These are phyloP conservation scores for Fusarium sp. DNA, from an alignment of 2,329 filamentous ascomycete genomes.

Conservation along the genomic window DNA sequence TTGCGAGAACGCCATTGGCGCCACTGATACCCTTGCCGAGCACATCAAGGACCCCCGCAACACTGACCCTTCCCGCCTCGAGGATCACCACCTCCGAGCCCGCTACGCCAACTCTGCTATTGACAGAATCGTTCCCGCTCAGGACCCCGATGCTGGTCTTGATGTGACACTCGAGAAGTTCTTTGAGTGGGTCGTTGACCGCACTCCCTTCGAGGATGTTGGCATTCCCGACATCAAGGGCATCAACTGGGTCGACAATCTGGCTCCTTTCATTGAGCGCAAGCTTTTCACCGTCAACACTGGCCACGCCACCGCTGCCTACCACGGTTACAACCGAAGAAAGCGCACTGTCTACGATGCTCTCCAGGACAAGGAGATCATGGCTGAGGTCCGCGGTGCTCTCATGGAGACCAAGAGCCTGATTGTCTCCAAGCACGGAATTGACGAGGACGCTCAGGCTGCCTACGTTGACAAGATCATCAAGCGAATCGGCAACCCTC, in stretches of 20 bases:
- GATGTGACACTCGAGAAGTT: slow-evolving; percentile 98
- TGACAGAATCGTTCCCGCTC: slow-evolving; percentile 95
- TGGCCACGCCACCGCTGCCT: slow-evolving; percentile 93
- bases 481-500: slow-evolving; percentile 90
- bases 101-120: slow-evolving; percentile 98
- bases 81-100: slow-evolving; percentile 77
- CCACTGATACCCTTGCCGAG: slow-evolving; percentile 85
- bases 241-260: slow-evolving; percentile 91
- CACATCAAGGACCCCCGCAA: slow-evolving; percentile 82
- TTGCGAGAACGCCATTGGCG: slow-evolving; percentile 97
- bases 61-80: slow-evolving; percentile 74
- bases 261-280: slow-evolving; percentile 96
- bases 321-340: slow-evolving; percentile 89
- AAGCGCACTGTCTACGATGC: slow-evolving; percentile 92
- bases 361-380: slow-evolving; percentile 82
- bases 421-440: slow-evolving; percentile 88
- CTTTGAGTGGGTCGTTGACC: slow-evolving; percentile 98
- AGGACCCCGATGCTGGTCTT: slow-evolving; percentile 81
- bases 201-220: slow-evolving; percentile 80
- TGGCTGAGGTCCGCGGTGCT: slow-evolving; percentile 80
- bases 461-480: slow-evolving; percentile 94
- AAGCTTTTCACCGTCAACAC: slow-evolving; percentile 99
- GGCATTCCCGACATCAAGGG: slow-evolving; percentile 78
- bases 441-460: slow-evolving; percentile 78
- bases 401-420: slow-evolving; percentile 87